These are phyloP conservation scores for Pezicula radicicola DNA, from an alignment of 2,329 filamentous ascomycete genomes.

Conservation along the genomic window DNA sequence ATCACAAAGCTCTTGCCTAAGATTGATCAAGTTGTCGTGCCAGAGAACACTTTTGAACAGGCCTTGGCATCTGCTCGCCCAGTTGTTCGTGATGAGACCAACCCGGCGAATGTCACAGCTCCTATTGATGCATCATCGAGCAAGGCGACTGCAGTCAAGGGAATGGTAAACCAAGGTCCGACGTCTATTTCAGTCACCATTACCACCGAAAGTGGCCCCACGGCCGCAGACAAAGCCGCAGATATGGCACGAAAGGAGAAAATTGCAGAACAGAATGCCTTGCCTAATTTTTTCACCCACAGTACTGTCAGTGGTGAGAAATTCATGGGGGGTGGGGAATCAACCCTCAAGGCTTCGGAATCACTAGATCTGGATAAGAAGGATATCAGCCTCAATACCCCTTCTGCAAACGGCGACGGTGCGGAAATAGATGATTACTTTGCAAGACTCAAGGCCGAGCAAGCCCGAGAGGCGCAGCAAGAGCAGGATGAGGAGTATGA, in stretches of 20 bases:
- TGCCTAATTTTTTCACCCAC: conserved; percentile 70
- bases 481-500: conserved; percentile 50
- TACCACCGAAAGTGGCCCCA: conserved; percentile 61
- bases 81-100: conserved; percentile 62
- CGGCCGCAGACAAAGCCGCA: conserved; percentile 63
- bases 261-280: conserved; percentile 63
- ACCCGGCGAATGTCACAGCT: conserved; percentile 60
- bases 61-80: conserved; percentile 62
- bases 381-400: conserved; percentile 32
- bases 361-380: conserved; percentile 45
- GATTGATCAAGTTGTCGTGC: conserved; percentile 72
- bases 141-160: conserved; percentile 66
- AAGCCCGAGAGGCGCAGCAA: conserved; percentile 45
- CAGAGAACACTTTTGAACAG: conserved; percentile 70
- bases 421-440: conserved; percentile 66
- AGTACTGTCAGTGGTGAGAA: conserved; percentile 65
- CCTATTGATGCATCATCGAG: conserved; percentile 51
- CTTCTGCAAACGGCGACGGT: conserved; percentile 46
- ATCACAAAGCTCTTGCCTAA: conserved; percentile 73
- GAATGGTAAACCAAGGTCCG: conserved; percentile 62
- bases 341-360: conserved; percentile 32
- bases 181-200: conserved; percentile 70
- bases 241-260: conserved; percentile 64
- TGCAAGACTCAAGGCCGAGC: conserved; percentile 60
- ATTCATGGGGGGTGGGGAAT: conserved; percentile 43